Conservation (phyloP, 2,329 filamentous ascomycete species). For the Conoideocrella luteorostrata region DNA sequence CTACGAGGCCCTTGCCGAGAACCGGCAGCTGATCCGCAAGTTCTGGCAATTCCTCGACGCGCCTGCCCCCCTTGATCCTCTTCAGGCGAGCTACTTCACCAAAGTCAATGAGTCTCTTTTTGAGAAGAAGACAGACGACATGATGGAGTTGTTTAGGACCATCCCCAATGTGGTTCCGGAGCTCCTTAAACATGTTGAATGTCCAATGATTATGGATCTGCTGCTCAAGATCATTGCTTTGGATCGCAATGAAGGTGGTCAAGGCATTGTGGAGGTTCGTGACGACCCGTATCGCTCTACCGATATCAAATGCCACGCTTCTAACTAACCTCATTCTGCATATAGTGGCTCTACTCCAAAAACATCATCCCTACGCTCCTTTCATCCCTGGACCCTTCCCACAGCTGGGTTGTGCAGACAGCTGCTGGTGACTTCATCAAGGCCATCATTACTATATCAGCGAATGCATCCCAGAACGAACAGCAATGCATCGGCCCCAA, state of each 20-base stretch:
- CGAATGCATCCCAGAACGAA: slow-evolving; percentile 95
- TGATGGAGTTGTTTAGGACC: slow-evolving; percentile 83
- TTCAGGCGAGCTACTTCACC: slow-evolving; percentile 96
- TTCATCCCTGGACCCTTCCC: slow-evolving; percentile 76
- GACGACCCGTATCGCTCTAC: too few relatives aligned
- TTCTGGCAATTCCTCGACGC: slow-evolving; percentile 90
- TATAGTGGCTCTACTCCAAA: slow-evolving; percentile 84
- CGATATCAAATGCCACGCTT: too few relatives aligned
- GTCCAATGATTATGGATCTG: slow-evolving; percentile 97
- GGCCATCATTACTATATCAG: slow-evolving; percentile 97
- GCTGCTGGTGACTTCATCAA: slow-evolving; percentile 97
- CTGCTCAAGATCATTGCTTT: slow-evolving; percentile 94
- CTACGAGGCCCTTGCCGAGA: slow-evolving; percentile 84
- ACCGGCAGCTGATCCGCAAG: slow-evolving; percentile 66
- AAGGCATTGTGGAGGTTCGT: slow-evolving; percentile 86
- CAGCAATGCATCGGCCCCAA: slow-evolving; percentile 99
- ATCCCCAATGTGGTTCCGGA: slow-evolving; percentile 75
- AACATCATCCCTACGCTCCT: slow-evolving; percentile 81
- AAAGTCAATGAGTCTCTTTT: slow-evolving; percentile 98
- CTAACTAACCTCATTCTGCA: slow-evolving; percentile 2
- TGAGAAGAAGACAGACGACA: slow-evolving; percentile 96
- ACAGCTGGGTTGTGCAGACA: slow-evolving; percentile 86
- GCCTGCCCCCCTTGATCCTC: slow-evolving; percentile 78
- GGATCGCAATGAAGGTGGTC: slow-evolving; percentile 84
- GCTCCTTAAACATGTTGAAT: slow-evolving; percentile 90